phyloP scores from a whole-genome alignment of 331 rosid species.

The Saraca asoca region DNA sequence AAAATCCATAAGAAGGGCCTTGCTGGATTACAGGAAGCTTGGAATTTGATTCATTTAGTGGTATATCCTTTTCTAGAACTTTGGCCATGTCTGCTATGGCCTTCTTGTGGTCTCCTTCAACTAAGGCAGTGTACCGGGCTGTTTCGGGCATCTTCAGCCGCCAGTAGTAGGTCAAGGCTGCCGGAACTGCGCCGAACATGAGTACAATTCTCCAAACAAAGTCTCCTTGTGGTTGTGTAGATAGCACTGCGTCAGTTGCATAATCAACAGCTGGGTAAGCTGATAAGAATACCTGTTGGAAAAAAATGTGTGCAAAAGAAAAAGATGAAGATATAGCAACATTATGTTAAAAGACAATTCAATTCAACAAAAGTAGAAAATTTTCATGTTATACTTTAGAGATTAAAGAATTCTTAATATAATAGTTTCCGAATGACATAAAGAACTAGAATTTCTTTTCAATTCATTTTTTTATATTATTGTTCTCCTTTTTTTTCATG shows the following conservation, averaged over 20 bases:
- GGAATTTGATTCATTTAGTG: background rate
- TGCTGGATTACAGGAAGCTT: background rate
- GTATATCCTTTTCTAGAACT: conserved; percentile 32
- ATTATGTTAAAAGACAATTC: too few species aligned
- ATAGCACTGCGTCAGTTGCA: background rate
- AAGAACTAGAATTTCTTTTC: too few species aligned
- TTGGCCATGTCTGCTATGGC: conserved; percentile 47
- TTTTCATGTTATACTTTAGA: too few species aligned
- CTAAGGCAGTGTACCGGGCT: conserved; percentile 46
- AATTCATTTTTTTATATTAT: too few species aligned
- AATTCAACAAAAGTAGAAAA: too few species aligned
- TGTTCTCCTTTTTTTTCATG: too few species aligned
- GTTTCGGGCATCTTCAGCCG: conserved; percentile 46
- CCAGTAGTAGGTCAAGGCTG: conserved; percentile 38
- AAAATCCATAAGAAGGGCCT: conserved; percentile 34
- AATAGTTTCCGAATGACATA: too few species aligned
- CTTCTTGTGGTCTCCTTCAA: conserved; percentile 39
- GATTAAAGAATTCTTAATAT: too few species aligned
- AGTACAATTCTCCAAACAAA: conserved; percentile 45
- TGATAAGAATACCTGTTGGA: background rate
- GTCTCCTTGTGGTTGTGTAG: conserved; percentile 34
- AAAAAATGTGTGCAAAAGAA: too few species aligned
- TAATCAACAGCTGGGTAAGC: conserved; percentile 22
- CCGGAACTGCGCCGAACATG: conserved; percentile 46
- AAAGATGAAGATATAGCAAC: too few species aligned